Evolutionary conservation across 2,329 filamentous ascomycete genomes (phyloP).

Genomic region (Anisogramma anomala): DNA sequence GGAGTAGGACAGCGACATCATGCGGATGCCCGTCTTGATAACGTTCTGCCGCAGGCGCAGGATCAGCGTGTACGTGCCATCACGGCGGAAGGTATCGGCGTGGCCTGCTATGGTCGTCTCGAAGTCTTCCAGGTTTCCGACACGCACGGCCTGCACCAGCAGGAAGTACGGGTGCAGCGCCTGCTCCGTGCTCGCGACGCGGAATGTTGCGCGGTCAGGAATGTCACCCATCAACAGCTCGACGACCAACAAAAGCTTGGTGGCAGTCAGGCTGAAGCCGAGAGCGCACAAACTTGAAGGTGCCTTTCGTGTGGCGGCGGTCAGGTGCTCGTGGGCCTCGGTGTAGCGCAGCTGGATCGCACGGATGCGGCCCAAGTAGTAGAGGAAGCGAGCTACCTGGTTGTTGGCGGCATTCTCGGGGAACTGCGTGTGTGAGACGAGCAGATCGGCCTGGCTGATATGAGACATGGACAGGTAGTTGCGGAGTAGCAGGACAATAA

Average conservation of each 20-base stretch:
- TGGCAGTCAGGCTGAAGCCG: constrained; percentile 91
- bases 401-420: constrained; percentile 92
- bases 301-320: constrained; percentile 87
- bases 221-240: constrained; percentile 98
- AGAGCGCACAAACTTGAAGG: constrained; percentile 80
- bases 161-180: constrained; percentile 87
- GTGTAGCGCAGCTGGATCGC: constrained; percentile 96
- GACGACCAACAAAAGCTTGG: constrained; percentile 91
- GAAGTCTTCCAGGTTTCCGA: constrained; percentile 93
- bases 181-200: constrained; percentile 74
- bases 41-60: constrained; percentile 94
- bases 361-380: constrained; percentile 92
- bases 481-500: constrained; percentile 86
- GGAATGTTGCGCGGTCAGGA: constrained; percentile 87
- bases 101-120: constrained; percentile 74
- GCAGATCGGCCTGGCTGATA: constrained; percentile 89
- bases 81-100: constrained; percentile 75
- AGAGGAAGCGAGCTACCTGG: constrained; percentile 92
- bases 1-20: constrained; percentile 98
- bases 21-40: constrained; percentile 97
- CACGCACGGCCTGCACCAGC: constrained; percentile 86
- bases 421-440: constrained; percentile 93
- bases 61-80: constrained; percentile 91
- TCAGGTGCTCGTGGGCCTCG: constrained; percentile 88
- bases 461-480: constrained; percentile 95